Base-by-base conservation (phyloP, 495 filamentous ascomycete genomes). In the Bacidia rubella region DNA sequence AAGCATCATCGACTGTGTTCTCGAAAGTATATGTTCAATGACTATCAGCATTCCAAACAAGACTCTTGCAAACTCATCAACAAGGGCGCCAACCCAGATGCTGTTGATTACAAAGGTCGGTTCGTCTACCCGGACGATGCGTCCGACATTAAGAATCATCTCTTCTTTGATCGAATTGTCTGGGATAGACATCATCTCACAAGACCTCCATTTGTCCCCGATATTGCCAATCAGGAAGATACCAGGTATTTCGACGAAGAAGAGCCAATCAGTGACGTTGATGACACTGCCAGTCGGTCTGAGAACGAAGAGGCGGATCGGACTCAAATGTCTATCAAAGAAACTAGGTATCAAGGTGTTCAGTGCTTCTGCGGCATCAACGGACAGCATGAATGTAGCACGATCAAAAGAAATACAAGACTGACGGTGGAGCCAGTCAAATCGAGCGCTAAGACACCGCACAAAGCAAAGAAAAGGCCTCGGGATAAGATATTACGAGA, bases 171-270 rank as follows among this genome's bases (percentile, higher is more conserved):
- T 52, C 74, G 74, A 11, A 76, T 85, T 23, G 71, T 71, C 15
- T 90, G 85, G 85, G 78, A 81, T 22, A 69, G 72, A 0, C 66
- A 87, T 24, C 86, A 90, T 60, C 61, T 76, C 15, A 71, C 75
- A 47, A 65, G 70, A 29, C 87, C 90, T 11, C 90, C 89, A 3
- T 84, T 86, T 55, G 70, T 93, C 4, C 90, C 90, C 2, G 66
- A 73, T 38, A 80, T 94, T 26, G 73, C 70, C 27, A 69, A 73
- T 22, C 72, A 75, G 59, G 87, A 90, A 53, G 87, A 95, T 57
- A 95, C 88, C 11, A 82, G 85, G 52, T 95, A 94, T 63, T 95
- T 95, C 56, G 85, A 93, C 48, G 84, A 90, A 48, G 82, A 83
- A 55, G 80, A 82, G 35, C 68, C 78, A n/a, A 75, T 85, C 52